These are phyloP conservation scores for Macrophomina pseudophaseolina DNA, from an alignment of 2,329 filamentous ascomycete genomes.

Conservation along the genomic window DNA sequence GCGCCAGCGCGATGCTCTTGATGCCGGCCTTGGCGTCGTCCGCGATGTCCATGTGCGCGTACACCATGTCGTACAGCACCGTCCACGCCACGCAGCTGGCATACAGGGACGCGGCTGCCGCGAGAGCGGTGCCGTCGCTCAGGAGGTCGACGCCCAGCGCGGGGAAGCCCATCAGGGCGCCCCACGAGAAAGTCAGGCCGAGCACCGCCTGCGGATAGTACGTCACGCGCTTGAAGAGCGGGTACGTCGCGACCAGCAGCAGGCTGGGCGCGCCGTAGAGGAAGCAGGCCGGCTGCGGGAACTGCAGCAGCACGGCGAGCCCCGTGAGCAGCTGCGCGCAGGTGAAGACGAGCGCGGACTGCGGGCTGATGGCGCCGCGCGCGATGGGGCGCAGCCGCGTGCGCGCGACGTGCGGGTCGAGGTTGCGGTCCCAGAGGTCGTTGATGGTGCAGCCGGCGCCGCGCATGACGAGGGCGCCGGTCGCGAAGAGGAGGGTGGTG, in stretches of 20 bases:
- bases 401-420: conserved; percentile 78
- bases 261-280: conserved; percentile 79
- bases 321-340: conserved; percentile 75
- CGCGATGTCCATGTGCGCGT: conserved; percentile 88
- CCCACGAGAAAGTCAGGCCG: conserved; percentile 87
- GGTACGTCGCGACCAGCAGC: conserved; percentile 75
- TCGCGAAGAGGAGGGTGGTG: conserved; percentile 71
- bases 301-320: conserved; percentile 75
- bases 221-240: conserved; percentile 82
- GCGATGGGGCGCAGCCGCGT: conserved; percentile 82
- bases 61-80: conserved; percentile 89
- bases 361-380: conserved; percentile 74
- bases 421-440: conserved; percentile 86
- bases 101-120: conserved; percentile 73
- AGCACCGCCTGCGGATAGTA: conserved; percentile 86
- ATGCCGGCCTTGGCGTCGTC: conserved; percentile 87
- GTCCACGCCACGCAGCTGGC: conserved; percentile 84
- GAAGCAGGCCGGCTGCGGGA: conserved; percentile 70
- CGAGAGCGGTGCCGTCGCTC: conserved; percentile 64
- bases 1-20: conserved; percentile 83
- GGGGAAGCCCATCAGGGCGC: conserved; percentile 85
- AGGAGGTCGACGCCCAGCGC: conserved; percentile 80
- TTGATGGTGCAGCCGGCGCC: conserved; percentile 89
- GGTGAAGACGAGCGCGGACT: conserved; percentile 74
- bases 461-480: conserved; percentile 82